Evolutionary conservation across 139 green algal genomes (phyloP).

Genomic region (Volvox reticuliferus): DNA sequence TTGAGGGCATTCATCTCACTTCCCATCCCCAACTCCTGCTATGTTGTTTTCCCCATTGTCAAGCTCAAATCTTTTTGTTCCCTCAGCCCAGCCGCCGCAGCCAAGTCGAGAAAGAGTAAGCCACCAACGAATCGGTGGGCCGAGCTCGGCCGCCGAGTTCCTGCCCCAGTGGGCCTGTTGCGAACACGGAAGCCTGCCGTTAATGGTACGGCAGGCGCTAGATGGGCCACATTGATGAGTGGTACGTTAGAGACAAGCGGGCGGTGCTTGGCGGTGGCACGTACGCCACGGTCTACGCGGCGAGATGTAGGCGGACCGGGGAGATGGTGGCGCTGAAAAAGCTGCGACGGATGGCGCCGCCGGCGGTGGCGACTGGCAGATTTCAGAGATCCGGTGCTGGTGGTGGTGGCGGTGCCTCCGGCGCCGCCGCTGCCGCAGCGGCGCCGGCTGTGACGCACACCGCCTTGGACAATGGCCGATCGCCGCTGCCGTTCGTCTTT

Average conservation of each 20-base stretch:
- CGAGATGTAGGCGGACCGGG: slow-evolving; percentile 52
- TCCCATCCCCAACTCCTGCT: no score
- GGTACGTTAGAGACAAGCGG: slow-evolving; percentile 22
- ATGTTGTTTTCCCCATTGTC: no score
- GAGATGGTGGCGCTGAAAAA: slow-evolving; percentile 87
- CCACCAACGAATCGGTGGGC: no score
- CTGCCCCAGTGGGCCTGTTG: no score
- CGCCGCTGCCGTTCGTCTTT: not conserved
- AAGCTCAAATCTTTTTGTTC: no score
- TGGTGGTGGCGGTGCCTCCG: not conserved
- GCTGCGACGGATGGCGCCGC: not conserved
- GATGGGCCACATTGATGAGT: slow-evolving; percentile 30
- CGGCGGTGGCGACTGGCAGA: not conserved
- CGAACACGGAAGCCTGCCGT: not conserved
- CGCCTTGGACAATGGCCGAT: not conserved
- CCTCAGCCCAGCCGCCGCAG: no score
- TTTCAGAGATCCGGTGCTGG: no score
- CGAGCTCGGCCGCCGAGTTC: no score
- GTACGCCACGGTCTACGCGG: slow-evolving; percentile 20
- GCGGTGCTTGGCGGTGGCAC: slow-evolving; percentile 18
- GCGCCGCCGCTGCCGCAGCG: no score
- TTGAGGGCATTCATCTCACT: no score
- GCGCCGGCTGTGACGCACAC: no score
- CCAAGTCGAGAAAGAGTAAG: no score
- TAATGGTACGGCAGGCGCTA: slow-evolving; percentile 11